Base-by-base conservation (phyloP, 441 rosid species). In the Populus trichocarpa region DNA sequence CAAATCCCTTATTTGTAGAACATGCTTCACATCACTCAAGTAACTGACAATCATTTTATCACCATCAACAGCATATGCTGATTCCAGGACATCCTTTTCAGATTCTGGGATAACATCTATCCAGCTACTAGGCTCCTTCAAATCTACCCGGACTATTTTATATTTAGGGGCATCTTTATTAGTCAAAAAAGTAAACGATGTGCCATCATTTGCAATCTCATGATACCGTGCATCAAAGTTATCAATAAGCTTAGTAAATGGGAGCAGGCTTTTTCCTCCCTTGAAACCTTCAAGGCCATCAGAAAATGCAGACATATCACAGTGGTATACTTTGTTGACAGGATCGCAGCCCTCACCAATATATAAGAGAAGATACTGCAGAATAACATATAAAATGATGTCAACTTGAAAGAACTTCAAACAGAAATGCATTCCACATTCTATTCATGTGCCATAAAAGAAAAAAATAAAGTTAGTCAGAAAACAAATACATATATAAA, bases 1-100 rank as follows among this genome's bases (percentile, higher is more conserved):
- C 82, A 96, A 83, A 81, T 96, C 97, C 86, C 97, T 90, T 75
- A 94, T 85, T 82, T 96, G 97, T 79, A 96, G 63, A 77, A 88
- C 89, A 80, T 88, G 83, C 86, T 93, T 93, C 75, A 93, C 98
- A 80, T 94, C 99, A 78, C 98, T 92, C 87, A 96, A 85, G 88
- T 96, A 94, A 82, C 93, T 88, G 36, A 89, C 77, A 40, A 94
- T 90, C 85, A 96, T 82, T 83, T 92, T 89, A 84, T 88, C 86
- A 63, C 76, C 87, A 84, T 91, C 91, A 75, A 93, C 93, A 64
- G 95, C 92, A 75, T 42, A 50, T 64, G 90, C 98, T 42, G 94
- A 90, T 81, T 89, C 88, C 80, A 96, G 82, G 76, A 96, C 98
- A 81, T 93, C 98, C 13, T 87, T 92, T 70, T 89, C 96, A 69